Conservation (phyloP, 2,329 filamentous ascomycete genomes). For the Sporothrix pallida region DNA sequence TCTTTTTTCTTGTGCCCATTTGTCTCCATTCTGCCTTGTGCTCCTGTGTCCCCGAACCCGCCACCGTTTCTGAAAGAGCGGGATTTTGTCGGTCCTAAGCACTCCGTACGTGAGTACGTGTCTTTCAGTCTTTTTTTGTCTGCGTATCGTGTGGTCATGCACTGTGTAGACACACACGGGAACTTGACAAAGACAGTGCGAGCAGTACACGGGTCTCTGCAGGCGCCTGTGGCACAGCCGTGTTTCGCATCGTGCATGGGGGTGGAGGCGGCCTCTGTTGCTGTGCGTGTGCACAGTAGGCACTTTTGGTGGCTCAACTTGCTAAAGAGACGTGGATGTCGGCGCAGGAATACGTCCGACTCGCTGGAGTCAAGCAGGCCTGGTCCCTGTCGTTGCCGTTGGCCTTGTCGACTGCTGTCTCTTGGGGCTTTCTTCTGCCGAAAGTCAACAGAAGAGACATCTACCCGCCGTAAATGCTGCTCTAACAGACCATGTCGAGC, state of each 20-base stretch:
- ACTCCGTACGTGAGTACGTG: neutral
- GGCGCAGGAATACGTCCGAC: slow-evolving; percentile 30
- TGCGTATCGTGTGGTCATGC: neutral
- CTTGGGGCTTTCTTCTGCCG: neutral
- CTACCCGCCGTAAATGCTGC: slow-evolving; percentile 3
- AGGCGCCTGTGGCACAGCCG: slow-evolving; percentile 15
- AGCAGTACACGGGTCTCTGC: no score
- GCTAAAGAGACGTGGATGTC: neutral
- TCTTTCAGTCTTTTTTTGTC: neutral
- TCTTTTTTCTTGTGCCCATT: neutral
- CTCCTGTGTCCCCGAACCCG: neutral
- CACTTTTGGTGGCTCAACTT: neutral
- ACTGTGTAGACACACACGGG: neutral
- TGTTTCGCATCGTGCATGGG: slow-evolving; percentile 29
- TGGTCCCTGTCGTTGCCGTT: neutral
- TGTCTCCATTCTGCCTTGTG: neutral
- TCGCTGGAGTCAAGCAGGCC: slow-evolving; percentile 19
- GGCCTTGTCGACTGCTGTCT: neutral
- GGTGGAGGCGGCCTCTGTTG: neutral
- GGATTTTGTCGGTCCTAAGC: neutral
- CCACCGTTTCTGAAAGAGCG: slow-evolving; percentile 10
- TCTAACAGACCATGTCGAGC: neutral
- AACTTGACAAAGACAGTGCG: no score
- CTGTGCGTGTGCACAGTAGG: neutral
- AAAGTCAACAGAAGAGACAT: neutral